Conservation (phyloP, 2,329 filamentous ascomycete species). For the Pezicula rhizophila region DNA sequence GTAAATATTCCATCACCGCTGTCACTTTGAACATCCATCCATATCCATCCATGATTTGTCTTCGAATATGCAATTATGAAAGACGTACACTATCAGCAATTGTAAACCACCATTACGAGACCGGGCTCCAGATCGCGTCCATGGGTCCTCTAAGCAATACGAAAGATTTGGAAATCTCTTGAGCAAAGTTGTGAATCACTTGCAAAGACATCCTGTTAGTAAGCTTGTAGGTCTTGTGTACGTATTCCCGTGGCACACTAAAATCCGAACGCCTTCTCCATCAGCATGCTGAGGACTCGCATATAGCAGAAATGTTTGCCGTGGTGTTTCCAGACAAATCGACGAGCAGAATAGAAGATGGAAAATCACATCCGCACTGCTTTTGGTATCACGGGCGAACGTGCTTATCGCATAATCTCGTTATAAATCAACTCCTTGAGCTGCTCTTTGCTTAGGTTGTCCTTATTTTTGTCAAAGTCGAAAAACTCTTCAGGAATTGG, state of each 20-base stretch:
- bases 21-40: not conserved
- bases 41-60: not conserved
- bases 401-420: conserved; percentile 63
- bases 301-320: no score
- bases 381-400: not conserved
- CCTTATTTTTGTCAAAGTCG: conserved; percentile 99
- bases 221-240: no score
- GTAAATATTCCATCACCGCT: no score
- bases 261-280: no score
- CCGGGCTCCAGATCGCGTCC: not conserved
- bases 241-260: no score
- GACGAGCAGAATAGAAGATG: not conserved
- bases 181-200: not conserved
- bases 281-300: no score
- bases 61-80: conserved; percentile 1
- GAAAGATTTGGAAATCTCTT: not conserved
- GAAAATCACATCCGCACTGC: not conserved
- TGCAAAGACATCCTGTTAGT: not conserved
- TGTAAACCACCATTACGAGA: not conserved
- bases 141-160: not conserved
- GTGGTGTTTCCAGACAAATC: not conserved
- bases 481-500: conserved; percentile 99
- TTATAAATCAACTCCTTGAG: conserved; percentile 96
- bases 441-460: conserved; percentile 96
- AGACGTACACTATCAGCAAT: not conserved